Evolutionary conservation across 768 basidiomycete species (phyloP), one percentile per base, ranked within the genome.

Genomic region (Termitomyces sp.): DNA sequence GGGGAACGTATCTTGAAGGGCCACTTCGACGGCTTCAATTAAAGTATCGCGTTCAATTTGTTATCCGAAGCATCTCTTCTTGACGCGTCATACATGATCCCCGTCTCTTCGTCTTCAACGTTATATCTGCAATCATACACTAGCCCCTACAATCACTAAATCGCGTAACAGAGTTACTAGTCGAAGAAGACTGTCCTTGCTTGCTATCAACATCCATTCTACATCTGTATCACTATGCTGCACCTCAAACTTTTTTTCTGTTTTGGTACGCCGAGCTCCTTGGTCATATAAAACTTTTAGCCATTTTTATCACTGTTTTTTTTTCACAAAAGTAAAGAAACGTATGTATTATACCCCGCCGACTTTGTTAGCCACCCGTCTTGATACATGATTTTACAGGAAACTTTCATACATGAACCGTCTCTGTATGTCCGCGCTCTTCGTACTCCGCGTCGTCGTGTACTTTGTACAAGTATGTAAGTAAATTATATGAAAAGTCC

Each of bases 1-100:
- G 92, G 91, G 60, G 91, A 94, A 72, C 79, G 91, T 57, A 92
- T 94, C 58, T 79, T 94, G 63, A 94, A 90, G 75, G 91, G 91
- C 9, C 91, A 94, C 64, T 94, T 93, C 63, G 91, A 94, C 66
- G 87, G 91, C 49, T 94, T 94, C 77, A 89, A 90, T 66, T 91
- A 71, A 79, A 40, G 54, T 49, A 53, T 38, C 56, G 45, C 19
- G 60, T 49, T 41, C 52, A 37, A 42, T 51, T 49, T 44, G 41
- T 54, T 48, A 30, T 7, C 49, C 26, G 60, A 53, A 31, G 54
- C 57, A 45, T 37, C 49, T 38, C 50, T 50, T 55, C 10, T 54
- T 48, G 46, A 55, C 41, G 51, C 41, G 37, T 31, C 19, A 15
- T 52, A 41, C 33, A 55, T 49, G 19, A 26, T 19, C 44, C 44